Conservation (phyloP, 176 grass and related monocot species). For the Raddia guianensis region DNA sequence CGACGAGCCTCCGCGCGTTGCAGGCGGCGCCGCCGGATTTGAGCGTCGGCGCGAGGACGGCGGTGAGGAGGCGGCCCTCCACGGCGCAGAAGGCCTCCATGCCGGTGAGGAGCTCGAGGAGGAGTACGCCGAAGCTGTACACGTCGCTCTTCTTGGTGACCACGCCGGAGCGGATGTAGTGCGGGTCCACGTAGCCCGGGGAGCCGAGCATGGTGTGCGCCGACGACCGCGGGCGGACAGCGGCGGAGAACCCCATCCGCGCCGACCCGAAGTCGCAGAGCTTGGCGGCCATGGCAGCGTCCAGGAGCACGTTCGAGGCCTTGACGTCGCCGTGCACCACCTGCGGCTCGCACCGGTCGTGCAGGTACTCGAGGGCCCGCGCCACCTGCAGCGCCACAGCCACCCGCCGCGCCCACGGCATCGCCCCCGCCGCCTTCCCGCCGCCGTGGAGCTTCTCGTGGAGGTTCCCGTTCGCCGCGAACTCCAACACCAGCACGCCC, state of each 20-base stretch:
- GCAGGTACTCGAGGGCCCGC: slow-evolving; percentile 80
- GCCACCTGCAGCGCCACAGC: slow-evolving; percentile 72
- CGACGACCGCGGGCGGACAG: slow-evolving; percentile 62
- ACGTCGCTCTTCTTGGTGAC: slow-evolving; percentile 96
- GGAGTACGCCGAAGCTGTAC: slow-evolving; percentile 94
- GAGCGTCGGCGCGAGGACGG: slow-evolving; percentile 55
- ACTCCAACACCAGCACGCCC: slow-evolving; percentile 86
- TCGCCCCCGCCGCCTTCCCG: slow-evolving; percentile 21
- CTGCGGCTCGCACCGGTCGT: slow-evolving; percentile 84
- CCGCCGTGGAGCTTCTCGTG: slow-evolving; percentile 80
- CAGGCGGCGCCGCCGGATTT: background rate
- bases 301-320: slow-evolving; percentile 90
- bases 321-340: slow-evolving; percentile 95
- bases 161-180: slow-evolving; percentile 89
- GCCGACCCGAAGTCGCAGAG: slow-evolving; percentile 97
- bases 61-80: slow-evolving; percentile 64
- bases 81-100: slow-evolving; percentile 74
- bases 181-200: slow-evolving; percentile 88
- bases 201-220: slow-evolving; percentile 74
- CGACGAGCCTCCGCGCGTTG: slow-evolving; percentile 47
- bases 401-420: slow-evolving; percentile 76
- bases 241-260: slow-evolving; percentile 85
- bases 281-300: slow-evolving; percentile 69
- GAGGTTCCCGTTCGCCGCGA: slow-evolving; percentile 86
- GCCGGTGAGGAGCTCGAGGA: slow-evolving; percentile 88